Percentiles rank a stretch among this genome's conserved stretches.
These are phyloP conservation scores for Phyllostachys edulis DNA, from an alignment of 176 grass and related monocot species.

Conservation along the genomic window DNA sequence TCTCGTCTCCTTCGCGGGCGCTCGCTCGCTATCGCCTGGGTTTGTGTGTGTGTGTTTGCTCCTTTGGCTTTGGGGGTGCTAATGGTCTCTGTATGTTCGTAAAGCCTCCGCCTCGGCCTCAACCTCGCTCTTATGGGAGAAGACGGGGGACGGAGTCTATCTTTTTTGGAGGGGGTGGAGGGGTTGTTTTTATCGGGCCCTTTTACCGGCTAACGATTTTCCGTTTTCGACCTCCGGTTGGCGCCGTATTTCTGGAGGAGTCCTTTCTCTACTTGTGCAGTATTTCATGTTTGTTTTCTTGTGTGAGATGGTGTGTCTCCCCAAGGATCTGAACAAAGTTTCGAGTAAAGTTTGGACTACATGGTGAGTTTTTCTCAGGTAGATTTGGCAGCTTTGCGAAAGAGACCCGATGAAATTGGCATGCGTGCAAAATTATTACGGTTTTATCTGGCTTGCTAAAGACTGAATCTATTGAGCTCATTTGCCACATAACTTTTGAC, in stretches of 20 bases:
- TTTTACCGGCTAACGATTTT: conserved; percentile 38
- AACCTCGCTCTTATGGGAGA: conserved; percentile 37
- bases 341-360: neutral
- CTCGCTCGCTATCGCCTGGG: conserved; percentile 44
- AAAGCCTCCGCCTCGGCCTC: conserved; percentile 50
- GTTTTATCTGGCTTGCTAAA: neutral
- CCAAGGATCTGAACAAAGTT: too few relatives aligned
- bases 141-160: conserved; percentile 30
- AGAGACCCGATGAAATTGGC: neutral
- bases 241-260: neutral
- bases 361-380: neutral
- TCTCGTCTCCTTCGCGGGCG: conserved; percentile 8
- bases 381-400: neutral
- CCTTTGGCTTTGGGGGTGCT: conserved; percentile 7
- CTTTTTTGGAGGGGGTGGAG: neutral
- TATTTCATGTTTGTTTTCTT: neutral
- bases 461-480: neutral
- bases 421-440: neutral
- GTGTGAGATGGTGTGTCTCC: neutral
- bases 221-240: neutral
- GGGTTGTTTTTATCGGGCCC: neutral
- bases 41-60: conserved; percentile 14
- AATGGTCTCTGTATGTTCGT: conserved; percentile 31
- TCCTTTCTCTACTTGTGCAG: neutral
- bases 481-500: neutral